Evolutionary conservation across 78 protist species (phyloP).

Genomic region (Speleostelium caveatum): DNA sequence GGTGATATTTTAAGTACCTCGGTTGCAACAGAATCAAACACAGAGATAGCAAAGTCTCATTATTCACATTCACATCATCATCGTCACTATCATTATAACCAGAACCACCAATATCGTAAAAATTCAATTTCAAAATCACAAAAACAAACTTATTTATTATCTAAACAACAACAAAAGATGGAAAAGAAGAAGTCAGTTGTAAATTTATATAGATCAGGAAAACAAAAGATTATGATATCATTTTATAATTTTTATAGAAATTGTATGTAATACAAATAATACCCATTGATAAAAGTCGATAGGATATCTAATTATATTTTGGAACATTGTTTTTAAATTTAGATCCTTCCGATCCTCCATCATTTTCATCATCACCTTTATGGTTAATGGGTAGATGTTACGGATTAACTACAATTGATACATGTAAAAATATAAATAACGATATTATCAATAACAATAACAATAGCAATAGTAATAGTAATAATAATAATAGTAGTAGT

Average conservation of each 20-base stretch:
- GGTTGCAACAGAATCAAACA: background rate
- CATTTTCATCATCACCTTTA: slow-evolving; percentile 26
- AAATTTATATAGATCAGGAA: slow-evolving; percentile 27
- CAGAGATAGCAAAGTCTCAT: background rate
- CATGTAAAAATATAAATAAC: slow-evolving; percentile 8
- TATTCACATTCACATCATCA: background rate
- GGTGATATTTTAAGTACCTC: too few species aligned
- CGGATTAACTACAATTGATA: too few species aligned
- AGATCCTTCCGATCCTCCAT: slow-evolving; percentile 41
- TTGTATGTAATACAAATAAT: background rate
- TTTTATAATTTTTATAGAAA: slow-evolving; percentile 71
- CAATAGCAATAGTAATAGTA: background rate
- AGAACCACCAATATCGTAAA: slow-evolving; percentile 26
- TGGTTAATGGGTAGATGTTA: slow-evolving; percentile 61
- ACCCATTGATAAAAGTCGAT: background rate
- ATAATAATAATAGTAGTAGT: too few species aligned
- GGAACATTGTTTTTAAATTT: background rate
- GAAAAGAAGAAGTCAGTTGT: slow-evolving; percentile 30
- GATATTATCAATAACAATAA: slow-evolving; percentile 2
- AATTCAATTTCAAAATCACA: slow-evolving; percentile 1
- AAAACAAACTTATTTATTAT: slow-evolving; percentile 1
- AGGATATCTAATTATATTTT: background rate
- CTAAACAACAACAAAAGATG: slow-evolving; percentile 7
- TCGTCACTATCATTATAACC: background rate
- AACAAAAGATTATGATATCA: slow-evolving; percentile 71